phyloP scores from a whole-genome alignment of 352 stramenopile species.

The Phytophthora fragariaefolia region DNA sequence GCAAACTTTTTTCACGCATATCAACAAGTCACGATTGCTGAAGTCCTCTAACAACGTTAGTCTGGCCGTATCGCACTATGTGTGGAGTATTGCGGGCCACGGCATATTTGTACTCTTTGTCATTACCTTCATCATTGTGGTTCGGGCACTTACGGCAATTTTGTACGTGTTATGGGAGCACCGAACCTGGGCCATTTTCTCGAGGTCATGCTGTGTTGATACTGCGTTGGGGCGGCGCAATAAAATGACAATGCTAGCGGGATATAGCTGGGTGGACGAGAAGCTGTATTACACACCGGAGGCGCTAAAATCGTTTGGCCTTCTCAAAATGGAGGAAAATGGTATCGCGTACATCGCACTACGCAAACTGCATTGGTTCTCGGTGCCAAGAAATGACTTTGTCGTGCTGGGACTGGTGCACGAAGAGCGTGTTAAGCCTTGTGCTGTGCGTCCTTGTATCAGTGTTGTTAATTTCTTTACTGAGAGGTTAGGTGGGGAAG shows the following conservation, averaged over 20 bases:
- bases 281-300: slow-evolving; percentile 27
- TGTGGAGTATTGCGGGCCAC: slow-evolving; percentile 35
- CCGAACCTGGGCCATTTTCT: slow-evolving; percentile 15
- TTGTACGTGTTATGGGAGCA: slow-evolving; percentile 26
- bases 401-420: slow-evolving; percentile 16
- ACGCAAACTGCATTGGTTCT: slow-evolving; percentile 29
- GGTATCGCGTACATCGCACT: slow-evolving; percentile 11
- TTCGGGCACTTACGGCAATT: slow-evolving; percentile 19
- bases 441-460: slow-evolving; percentile 3
- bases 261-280: slow-evolving; percentile 17
- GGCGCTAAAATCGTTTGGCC: slow-evolving; percentile 20
- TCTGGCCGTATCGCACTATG: slow-evolving; percentile 11
- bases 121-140: slow-evolving; percentile 17
- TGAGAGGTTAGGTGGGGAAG: slow-evolving; percentile 10
- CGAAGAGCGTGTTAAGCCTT: slow-evolving; percentile 14
- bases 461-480: slow-evolving; percentile 13
- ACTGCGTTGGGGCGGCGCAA: slow-evolving; percentile 19
- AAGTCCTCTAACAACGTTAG: background rate
- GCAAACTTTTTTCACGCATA: slow-evolving; percentile 25
- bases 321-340: slow-evolving; percentile 26
- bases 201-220: slow-evolving; percentile 21
- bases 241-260: slow-evolving; percentile 35
- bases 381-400: slow-evolving; percentile 16
- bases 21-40: slow-evolving; percentile 18
- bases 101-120: slow-evolving; percentile 27